These are phyloP conservation scores for Aspergillus sojae DNA, from an alignment of 2,329 filamentous ascomycete species.

Conservation along the genomic window DNA sequence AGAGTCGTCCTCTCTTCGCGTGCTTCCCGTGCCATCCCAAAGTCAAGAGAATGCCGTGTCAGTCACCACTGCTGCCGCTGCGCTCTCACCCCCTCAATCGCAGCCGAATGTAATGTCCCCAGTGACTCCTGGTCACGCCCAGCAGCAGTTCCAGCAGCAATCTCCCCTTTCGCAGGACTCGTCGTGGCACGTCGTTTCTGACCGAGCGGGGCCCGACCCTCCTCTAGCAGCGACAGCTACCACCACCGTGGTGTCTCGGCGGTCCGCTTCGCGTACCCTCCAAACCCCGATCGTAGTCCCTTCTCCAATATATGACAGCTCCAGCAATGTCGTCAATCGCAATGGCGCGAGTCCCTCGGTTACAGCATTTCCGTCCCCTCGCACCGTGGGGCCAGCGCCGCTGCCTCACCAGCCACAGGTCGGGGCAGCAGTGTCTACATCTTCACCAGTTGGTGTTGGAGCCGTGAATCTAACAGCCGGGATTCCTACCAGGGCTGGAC, in stretches of 20 bases:
- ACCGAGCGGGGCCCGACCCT: background rate
- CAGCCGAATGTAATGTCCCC: slow-evolving; percentile 23
- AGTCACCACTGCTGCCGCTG: background rate
- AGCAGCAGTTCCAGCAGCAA: background rate
- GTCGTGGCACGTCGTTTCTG: background rate
- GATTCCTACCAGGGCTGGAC: slow-evolving; percentile 32
- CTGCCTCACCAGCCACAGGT: background rate
- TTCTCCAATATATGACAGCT: slow-evolving; percentile 5
- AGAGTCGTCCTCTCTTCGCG: slow-evolving; percentile 9
- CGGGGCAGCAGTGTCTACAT: background rate
- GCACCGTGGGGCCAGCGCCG: background rate
- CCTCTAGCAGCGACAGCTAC: slow-evolving; percentile 3
- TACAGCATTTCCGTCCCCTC: slow-evolving; percentile 55
- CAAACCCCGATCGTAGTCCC: background rate
- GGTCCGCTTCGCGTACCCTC: background rate
- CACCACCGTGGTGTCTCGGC: background rate
- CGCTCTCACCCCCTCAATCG: slow-evolving; percentile 9
- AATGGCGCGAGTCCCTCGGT: background rate
- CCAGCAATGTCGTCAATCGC: slow-evolving; percentile 15
- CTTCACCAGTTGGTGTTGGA: background rate
- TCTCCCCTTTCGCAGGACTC: background rate
- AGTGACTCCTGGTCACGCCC: slow-evolving; percentile 17
- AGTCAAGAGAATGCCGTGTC: slow-evolving; percentile 4
- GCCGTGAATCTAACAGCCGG: background rate
- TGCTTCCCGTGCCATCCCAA: slow-evolving; percentile 8